These are phyloP conservation scores for Periglandula ipomoeae DNA, from an alignment of 2,329 filamentous ascomycete genomes.

Conservation along the genomic window DNA sequence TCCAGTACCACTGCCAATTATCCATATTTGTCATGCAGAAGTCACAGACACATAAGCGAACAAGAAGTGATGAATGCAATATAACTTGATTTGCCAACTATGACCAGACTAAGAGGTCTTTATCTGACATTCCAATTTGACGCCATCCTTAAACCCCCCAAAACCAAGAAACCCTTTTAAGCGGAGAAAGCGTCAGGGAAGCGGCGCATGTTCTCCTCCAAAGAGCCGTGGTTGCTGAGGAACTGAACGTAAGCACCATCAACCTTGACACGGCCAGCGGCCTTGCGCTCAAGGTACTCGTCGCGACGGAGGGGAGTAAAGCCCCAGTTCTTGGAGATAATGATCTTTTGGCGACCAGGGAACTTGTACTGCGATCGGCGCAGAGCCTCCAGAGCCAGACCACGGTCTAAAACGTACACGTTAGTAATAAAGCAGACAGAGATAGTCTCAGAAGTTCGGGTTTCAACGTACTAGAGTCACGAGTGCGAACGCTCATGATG, in stretches of 20 bases:
- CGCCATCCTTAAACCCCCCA: slow-evolving; percentile 33
- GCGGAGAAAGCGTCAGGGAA: slow-evolving; percentile 87
- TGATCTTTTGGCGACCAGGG: slow-evolving; percentile 99
- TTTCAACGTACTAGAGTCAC: slow-evolving; percentile 69
- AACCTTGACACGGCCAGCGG: slow-evolving; percentile 85
- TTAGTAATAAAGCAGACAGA: not conserved
- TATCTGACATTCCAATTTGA: slow-evolving; percentile 36
- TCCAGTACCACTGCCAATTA: not conserved
- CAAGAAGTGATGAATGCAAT: slow-evolving; percentile 5
- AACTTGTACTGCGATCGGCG: slow-evolving; percentile 99
- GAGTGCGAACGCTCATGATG: slow-evolving; percentile 92
- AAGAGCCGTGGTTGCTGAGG: slow-evolving; percentile 83
- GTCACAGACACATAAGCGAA: not conserved
- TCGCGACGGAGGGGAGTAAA: slow-evolving; percentile 98
- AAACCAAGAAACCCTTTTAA: slow-evolving; percentile 30
- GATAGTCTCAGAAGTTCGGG: not conserved
- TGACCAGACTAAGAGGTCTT: slow-evolving; percentile 22
- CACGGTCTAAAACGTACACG: slow-evolving; percentile 52
- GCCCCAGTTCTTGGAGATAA: slow-evolving; percentile 99
- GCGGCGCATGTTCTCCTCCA: slow-evolving; percentile 80
- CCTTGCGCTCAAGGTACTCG: slow-evolving; percentile 94
- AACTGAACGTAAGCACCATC: slow-evolving; percentile 99
- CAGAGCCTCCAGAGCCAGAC: slow-evolving; percentile 93
- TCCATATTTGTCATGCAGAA: not conserved
- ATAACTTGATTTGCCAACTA: slow-evolving; percentile 25